These are phyloP conservation scores for Pyrenochaeta sp. DNA, from an alignment of 2,329 filamentous ascomycete genomes.

Conservation along the genomic window DNA sequence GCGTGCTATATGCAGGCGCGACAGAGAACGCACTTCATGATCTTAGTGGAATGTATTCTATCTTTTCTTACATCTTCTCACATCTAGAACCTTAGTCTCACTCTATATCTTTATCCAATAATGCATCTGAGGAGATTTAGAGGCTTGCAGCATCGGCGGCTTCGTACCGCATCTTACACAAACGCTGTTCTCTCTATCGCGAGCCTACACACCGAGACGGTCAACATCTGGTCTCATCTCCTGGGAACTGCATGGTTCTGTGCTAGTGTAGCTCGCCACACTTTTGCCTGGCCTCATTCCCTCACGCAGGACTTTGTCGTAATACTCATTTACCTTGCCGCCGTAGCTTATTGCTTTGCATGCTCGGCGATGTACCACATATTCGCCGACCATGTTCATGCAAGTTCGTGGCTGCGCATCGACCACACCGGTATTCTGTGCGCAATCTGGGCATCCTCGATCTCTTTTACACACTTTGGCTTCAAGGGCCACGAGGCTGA, in stretches of 20 bases:
- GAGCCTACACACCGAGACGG: constrained; percentile 4
- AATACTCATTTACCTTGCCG: constrained; percentile 6
- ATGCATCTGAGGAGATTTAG: too few species aligned
- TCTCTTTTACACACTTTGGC: constrained; percentile 12
- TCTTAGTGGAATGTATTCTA: too few species aligned
- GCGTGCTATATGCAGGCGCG: too few species aligned
- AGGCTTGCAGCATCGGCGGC: too few species aligned
- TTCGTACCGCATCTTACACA: too few species aligned
- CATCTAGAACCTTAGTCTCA: too few species aligned
- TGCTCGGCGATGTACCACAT: constrained; percentile 16
- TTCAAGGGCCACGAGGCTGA: constrained; percentile 1
- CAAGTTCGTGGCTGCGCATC: constrained; percentile 7
- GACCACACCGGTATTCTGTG: constrained; percentile 14
- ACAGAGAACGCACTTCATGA: too few species aligned
- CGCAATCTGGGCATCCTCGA: constrained; percentile 12
- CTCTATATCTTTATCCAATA: too few species aligned
- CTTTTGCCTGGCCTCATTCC: too few species aligned
- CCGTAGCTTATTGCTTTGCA: constrained; percentile 13
- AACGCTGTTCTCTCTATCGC: constrained; percentile 4
- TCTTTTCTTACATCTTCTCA: too few species aligned
- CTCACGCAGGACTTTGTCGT: too few species aligned
- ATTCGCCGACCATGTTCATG: constrained; percentile 11
- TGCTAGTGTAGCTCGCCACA: background rate
- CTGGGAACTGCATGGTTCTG: constrained; percentile 5
- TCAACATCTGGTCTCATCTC: constrained; percentile 13